Conservation (phyloP, 352 stramenopile genomes). For the Blastocystis sp. region DNA sequence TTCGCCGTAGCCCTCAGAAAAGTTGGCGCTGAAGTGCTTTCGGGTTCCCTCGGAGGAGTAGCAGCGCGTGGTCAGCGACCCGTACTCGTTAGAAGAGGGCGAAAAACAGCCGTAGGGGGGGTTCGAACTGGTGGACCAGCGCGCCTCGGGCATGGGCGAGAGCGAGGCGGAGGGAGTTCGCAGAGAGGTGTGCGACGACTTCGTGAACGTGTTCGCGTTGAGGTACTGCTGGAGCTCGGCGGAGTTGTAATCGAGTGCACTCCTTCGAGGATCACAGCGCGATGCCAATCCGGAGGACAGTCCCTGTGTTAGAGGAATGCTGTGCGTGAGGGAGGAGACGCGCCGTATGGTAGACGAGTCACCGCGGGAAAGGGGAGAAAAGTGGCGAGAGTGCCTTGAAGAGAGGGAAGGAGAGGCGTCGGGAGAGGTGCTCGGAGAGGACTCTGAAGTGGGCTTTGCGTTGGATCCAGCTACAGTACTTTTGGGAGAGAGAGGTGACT, state of each 20-base stretch:
- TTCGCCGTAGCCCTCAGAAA: not conserved
- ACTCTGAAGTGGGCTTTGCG: not conserved
- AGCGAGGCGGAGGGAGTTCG: not conserved
- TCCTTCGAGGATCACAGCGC: no score
- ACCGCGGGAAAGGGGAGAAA: not conserved
- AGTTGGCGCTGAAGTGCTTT: not conserved
- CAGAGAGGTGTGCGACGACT: not conserved
- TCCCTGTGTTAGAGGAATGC: not conserved
- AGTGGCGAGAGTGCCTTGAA: not conserved
- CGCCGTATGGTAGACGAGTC: not conserved
- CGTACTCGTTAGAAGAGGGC: no score
- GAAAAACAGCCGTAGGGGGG: not conserved
- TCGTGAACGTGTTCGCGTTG: not conserved
- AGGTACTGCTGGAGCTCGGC: not conserved
- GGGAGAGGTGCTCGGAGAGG: not conserved
- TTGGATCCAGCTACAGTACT: not conserved
- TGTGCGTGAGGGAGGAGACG: not conserved
- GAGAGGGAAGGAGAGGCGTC: not conserved
- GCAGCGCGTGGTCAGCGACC: not conserved
- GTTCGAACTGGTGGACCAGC: not conserved
- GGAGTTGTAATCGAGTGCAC: no score
- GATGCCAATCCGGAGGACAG: not conserved
- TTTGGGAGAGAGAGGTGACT: not conserved
- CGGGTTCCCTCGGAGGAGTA: not conserved
- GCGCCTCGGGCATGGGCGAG: not conserved